A percentile compares a stretch with the other conserved stretches of the same genome.
phyloP scores from a whole-genome alignment of 257 asterid species.

The Solanum infundibuliforme region DNA sequence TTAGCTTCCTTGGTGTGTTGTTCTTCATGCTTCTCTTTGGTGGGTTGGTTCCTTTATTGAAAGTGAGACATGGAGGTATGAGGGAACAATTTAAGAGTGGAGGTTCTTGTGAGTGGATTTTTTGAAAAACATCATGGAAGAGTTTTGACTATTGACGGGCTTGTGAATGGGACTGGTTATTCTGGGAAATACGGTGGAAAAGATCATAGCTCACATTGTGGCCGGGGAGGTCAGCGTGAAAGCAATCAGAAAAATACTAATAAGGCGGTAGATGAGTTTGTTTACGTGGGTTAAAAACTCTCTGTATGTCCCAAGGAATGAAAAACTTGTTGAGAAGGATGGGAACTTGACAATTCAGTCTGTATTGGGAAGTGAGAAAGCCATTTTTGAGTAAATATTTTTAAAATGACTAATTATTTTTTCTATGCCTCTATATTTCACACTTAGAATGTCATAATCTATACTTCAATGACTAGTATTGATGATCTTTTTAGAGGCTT shows the following conservation, averaged over 20 bases:
- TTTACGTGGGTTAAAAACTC: constrained; percentile 8
- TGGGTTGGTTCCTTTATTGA: too few species aligned
- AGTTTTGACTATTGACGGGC: constrained; percentile 54
- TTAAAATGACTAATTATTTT: too few species aligned
- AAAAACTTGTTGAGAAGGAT: constrained; percentile 21
- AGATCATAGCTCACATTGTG: constrained; percentile 19
- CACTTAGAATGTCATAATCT: too few species aligned
- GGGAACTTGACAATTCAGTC: constrained; percentile 65
- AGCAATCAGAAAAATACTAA: background rate
- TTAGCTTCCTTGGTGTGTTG: constrained; percentile 77
- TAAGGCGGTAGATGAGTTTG: constrained; percentile 20
- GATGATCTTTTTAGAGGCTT: too few species aligned
- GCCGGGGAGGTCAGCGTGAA: background rate
- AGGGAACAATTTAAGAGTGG: too few species aligned
- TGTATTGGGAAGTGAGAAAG: constrained; percentile 63
- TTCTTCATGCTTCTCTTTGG: constrained; percentile 60
- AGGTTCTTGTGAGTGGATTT: too few species aligned
- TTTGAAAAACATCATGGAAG: constrained; percentile 47
- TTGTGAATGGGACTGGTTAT: constrained; percentile 14
- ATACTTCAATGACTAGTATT: too few species aligned
- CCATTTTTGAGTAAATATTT: background rate
- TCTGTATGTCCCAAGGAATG: too few species aligned
- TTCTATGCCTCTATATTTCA: background rate
- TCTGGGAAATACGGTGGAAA: constrained; percentile 25
- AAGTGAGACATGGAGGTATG: too few species aligned